phyloP scores from a whole-genome alignment of 352 stramenopile genomes.

The Plasmopara muralis region DNA sequence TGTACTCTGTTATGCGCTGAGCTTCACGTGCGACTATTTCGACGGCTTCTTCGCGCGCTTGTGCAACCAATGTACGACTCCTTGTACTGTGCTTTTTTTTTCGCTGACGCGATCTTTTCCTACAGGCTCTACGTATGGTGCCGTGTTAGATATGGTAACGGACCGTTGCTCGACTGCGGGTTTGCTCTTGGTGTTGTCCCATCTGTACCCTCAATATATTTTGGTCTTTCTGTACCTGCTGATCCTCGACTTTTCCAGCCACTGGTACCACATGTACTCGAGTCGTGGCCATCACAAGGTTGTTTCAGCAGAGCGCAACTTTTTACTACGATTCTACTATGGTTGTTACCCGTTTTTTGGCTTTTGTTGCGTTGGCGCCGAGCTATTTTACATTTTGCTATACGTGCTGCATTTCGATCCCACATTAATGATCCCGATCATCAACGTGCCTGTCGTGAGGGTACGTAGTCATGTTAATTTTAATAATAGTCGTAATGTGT shows the following conservation, averaged over 20 bases:
- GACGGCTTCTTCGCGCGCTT: conserved; percentile 95
- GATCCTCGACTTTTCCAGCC: conserved; percentile 94
- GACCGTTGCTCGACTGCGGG: conserved; percentile 95
- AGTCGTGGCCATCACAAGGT: conserved; percentile 81
- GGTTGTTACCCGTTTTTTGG: conserved; percentile 89
- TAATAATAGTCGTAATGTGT: conserved; percentile 1
- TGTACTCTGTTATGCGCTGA: conserved; percentile 89
- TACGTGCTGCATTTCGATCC: conserved; percentile 87
- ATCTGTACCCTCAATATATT: conserved; percentile 85
- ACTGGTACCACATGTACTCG: conserved; percentile 98
- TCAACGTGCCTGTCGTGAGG: conserved; percentile 50
- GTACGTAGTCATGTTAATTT: conserved; percentile 17
- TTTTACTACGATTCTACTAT: conserved; percentile 93
- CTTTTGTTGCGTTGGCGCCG: conserved; percentile 89
- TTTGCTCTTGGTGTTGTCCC: conserved; percentile 91
- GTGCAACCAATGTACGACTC: conserved; percentile 89
- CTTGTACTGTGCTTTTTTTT: conserved; percentile 1
- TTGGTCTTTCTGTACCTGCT: conserved; percentile 86
- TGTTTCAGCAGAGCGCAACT: conserved; percentile 87
- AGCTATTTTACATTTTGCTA: conserved; percentile 89
- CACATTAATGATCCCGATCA: conserved; percentile 43
- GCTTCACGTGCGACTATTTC: conserved; percentile 97
- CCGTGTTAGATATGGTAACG: conserved; percentile 98
- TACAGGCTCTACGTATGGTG: conserved; percentile 88
- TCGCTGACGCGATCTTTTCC: not conserved